Conservation (phyloP, 2,329 filamentous ascomycete genomes). For the Remersonia thermophila region DNA sequence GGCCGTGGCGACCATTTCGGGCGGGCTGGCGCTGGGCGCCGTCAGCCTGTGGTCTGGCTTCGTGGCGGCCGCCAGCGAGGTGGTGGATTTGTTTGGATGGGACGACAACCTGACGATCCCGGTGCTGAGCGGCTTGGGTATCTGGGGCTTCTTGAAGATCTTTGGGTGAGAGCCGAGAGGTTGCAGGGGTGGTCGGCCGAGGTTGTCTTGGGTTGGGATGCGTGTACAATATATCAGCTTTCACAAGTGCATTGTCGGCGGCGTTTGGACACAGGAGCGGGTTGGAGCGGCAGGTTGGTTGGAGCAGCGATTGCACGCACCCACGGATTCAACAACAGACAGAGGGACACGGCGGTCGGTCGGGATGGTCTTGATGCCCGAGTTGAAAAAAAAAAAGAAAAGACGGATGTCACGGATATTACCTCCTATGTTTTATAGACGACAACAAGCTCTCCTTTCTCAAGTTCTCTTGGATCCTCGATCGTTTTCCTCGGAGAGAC, state of each 20-base stretch:
- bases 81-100: slow-evolving; percentile 83
- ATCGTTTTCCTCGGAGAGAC: too few species aligned
- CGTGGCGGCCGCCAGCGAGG: slow-evolving; percentile 77
- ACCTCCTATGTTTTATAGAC: too few species aligned
- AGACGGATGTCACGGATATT: too few species aligned
- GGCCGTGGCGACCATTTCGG: slow-evolving; percentile 50
- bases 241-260: slow-evolving; percentile 17
- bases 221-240: neutral
- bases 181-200: slow-evolving; percentile 1
- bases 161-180: slow-evolving; percentile 48
- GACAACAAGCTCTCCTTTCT: too few species aligned
- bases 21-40: slow-evolving; percentile 59
- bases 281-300: too few species aligned
- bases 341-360: too few species aligned
- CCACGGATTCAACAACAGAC: too few species aligned
- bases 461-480: too few species aligned
- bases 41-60: slow-evolving; percentile 85
- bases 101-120: slow-evolving; percentile 98
- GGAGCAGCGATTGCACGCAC: slow-evolving; percentile 1
- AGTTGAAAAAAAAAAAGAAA: too few species aligned
- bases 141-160: slow-evolving; percentile 83
- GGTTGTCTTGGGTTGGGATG: slow-evolving; percentile 3
- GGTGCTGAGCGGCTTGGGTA: slow-evolving; percentile 72
- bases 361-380: too few species aligned
- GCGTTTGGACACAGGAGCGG: slow-evolving; percentile 15